Conservation (phyloP, 805 yeast genomes). For the Pichia occidentalis region DNA sequence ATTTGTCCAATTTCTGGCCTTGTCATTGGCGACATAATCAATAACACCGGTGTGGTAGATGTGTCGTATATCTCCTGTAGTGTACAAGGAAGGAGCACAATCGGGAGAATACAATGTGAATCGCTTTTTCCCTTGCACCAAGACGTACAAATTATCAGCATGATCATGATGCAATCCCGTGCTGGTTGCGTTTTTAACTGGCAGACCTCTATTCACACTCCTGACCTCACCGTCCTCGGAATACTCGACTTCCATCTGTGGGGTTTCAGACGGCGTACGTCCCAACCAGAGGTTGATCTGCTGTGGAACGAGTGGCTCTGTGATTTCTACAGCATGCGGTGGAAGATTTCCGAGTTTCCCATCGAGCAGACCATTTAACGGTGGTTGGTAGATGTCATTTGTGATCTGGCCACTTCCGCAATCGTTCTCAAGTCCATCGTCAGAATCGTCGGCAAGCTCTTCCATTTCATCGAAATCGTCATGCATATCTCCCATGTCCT, state of each 20-base stretch:
- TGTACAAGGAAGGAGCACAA: slow-evolving; percentile 51
- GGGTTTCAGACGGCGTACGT: slow-evolving; percentile 9
- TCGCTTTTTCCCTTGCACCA: slow-evolving; percentile 53
- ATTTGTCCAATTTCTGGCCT: slow-evolving; percentile 58
- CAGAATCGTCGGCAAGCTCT: slow-evolving; percentile 29
- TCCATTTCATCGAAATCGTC: slow-evolving; percentile 43
- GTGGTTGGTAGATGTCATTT: slow-evolving; percentile 27
- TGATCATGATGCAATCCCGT: slow-evolving; percentile 79
- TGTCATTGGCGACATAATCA: slow-evolving; percentile 48
- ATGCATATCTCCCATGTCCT: slow-evolving; percentile 2
- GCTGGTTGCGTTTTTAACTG: slow-evolving; percentile 45
- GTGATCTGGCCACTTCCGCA: no score
- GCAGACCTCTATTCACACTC: slow-evolving; percentile 42
- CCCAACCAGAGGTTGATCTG: slow-evolving; percentile 78
- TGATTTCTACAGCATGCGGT: slow-evolving; percentile 21
- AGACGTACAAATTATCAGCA: slow-evolving; percentile 66
- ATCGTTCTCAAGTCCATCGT: slow-evolving; percentile 22
- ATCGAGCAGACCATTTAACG: slow-evolving; percentile 39
- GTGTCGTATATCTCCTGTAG: slow-evolving; percentile 54
- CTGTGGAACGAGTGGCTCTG: slow-evolving; percentile 44
- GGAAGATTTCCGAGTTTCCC: slow-evolving; percentile 31
- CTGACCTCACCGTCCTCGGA: not conserved
- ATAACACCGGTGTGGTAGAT: slow-evolving; percentile 60
- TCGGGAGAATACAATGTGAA: slow-evolving; percentile 62
- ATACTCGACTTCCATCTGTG: slow-evolving; percentile 21